Conservation (phyloP, 1,284 basidiomycete genomes). For the Rhodotorula sp. region DNA sequence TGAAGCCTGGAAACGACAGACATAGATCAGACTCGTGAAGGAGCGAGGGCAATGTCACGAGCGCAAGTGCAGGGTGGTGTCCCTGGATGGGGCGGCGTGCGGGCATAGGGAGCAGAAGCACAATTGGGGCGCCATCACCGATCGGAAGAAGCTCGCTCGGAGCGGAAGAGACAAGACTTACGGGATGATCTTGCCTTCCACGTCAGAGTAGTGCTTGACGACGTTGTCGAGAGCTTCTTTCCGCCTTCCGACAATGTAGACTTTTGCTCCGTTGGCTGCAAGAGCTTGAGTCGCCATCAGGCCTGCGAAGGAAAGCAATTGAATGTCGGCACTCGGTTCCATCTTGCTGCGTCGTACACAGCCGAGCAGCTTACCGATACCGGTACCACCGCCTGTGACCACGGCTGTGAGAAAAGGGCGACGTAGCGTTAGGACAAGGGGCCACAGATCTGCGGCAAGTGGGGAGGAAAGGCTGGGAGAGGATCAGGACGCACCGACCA, state of each 20-base stretch:
- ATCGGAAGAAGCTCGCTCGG: too few species aligned
- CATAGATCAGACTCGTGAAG: not conserved
- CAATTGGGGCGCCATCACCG: too few species aligned
- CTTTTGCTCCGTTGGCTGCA: conserved; percentile 72
- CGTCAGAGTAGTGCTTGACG: conserved; percentile 51
- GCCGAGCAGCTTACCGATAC: conserved; percentile 55
- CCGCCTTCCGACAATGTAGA: conserved; percentile 66
- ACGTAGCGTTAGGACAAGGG: too few species aligned
- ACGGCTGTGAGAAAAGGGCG: conserved; percentile 53
- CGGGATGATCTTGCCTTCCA: conserved; percentile 49
- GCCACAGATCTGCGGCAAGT: not conserved
- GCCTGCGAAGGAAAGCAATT: not conserved
- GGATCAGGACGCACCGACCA: too few species aligned
- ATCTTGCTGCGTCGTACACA: too few species aligned
- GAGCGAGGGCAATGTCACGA: too few species aligned
- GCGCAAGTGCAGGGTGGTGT: too few species aligned
- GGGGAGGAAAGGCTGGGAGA: not conserved
- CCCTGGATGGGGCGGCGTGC: not conserved
- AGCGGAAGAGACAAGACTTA: conserved; percentile 37
- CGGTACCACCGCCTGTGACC: conserved; percentile 75
- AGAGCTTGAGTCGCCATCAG: conserved; percentile 68
- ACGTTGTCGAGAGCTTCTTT: conserved; percentile 53
- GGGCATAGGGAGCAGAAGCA: too few species aligned
- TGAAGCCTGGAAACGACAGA: conserved; percentile 28
- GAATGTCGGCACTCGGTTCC: not conserved